Evolutionary conservation across 805 yeast species (phyloP).

Genomic region (Yarrowia yakushimensis): DNA sequence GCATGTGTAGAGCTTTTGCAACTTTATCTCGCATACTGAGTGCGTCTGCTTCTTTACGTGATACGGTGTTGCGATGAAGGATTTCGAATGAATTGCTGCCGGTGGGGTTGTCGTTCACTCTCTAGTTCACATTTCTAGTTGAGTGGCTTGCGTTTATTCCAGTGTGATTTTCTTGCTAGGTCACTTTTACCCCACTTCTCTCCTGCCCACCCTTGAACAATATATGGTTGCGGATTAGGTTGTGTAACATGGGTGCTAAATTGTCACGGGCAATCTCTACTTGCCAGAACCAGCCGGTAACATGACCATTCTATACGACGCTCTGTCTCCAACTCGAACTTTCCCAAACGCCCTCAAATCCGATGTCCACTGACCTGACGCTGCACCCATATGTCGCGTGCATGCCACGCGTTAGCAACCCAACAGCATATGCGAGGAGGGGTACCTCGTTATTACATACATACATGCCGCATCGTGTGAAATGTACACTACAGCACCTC

Average conservation of each 20-base stretch:
- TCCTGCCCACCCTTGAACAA: not conserved
- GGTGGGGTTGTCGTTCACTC: too few species aligned
- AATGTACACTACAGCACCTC: not conserved
- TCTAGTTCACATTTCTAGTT: too few species aligned
- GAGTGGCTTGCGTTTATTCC: too few species aligned
- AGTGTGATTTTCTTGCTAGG: too few species aligned
- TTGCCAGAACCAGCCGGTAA: not conserved
- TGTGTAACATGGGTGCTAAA: not conserved
- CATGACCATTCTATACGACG: not conserved
- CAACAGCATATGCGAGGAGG: conserved; percentile 3
- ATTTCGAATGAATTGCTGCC: too few species aligned
- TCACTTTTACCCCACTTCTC: not conserved
- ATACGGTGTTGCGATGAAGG: not conserved
- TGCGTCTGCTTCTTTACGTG: not conserved
- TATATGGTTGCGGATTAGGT: not conserved
- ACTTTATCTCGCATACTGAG: not conserved
- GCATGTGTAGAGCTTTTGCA: not conserved
- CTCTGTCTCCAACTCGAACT: not conserved
- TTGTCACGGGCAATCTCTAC: not conserved
- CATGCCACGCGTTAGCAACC: not conserved
- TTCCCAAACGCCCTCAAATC: not conserved
- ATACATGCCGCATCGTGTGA: not conserved
- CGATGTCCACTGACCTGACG: not conserved
- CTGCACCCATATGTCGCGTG: not conserved
- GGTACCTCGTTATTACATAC: not conserved